Base-by-base conservation (phyloP, 164 flowering plant species). In the Aristolochia contorta region DNA sequence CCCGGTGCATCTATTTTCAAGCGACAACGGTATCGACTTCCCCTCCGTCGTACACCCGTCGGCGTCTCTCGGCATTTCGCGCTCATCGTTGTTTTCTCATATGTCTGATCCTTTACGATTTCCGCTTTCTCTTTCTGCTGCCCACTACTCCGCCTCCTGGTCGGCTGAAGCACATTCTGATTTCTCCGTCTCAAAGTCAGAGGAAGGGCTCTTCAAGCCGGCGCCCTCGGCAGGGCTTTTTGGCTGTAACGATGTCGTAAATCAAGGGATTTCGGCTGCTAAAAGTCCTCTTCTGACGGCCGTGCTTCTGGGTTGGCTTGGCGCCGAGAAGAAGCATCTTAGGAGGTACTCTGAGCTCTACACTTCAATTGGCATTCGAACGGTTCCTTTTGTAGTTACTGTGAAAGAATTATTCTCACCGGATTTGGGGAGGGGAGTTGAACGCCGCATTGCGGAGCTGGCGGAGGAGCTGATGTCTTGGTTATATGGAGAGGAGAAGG, bases 241-340 rank as follows among this genome's bases (percentile, higher is more conserved):
- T 6, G 0, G 21, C 13, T 8, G 19, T 0, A 56, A 21, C 19
- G 23, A 30, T 20, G 67, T 69, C 2, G 60, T 61, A 1, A 49
- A 62, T 12, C 21, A 27, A 10, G 69, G 65, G 52, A 4, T 50
- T 48, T n/a, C 55, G 0, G 50, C 61, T 12, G 65, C 54, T 25
- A 58, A 64, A 61, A 63, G 64, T 49, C 68, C 74, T 3, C 72
- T 48, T 27, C 73, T 72, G 50, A 78, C 90, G 15, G 95, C 80
- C 53, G 96, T 93, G 63, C 47, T 93, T 72, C 57, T 93, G 58
- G 99, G 99, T 8, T 93, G 97, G 99, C 79, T 94, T 4, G 99
- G 96, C 18, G 83, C 96, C 7, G 75, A 78, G 77, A 68, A 57
- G 56, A 91, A 83, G 75, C 93, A 94, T 54, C 69, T 94, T 70